Evolutionary conservation across 192 early-diverging fungal species (phyloP).

Genomic region (Backusella tuberculispora): DNA sequence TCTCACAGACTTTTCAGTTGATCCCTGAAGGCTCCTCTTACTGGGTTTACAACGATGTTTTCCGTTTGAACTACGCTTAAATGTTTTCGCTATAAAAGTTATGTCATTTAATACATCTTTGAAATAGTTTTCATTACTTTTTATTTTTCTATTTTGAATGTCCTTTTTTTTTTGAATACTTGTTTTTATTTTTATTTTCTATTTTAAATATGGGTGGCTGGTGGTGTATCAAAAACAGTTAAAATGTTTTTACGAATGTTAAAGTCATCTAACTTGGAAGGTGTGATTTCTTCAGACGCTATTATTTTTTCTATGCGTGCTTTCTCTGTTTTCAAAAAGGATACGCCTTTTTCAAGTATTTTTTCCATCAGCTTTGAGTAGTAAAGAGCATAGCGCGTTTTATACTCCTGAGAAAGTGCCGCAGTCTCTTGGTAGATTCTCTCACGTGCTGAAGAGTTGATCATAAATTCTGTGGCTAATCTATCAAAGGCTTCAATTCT

Average conservation of each 20-base stretch:
- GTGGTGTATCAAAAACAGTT: conserved; percentile 32
- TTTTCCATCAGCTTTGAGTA: conserved; percentile 95
- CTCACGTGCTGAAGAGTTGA: conserved; percentile 36
- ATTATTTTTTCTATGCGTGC: conserved; percentile 82
- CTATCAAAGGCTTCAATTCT: conserved; percentile 61
- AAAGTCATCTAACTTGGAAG: conserved; percentile 83
- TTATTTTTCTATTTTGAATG: neutral
- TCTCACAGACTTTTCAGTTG: conserved; percentile 89
- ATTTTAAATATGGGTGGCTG: neutral
- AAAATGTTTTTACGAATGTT: conserved; percentile 89
- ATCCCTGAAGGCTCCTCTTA: conserved; percentile 69
- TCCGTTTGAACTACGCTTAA: conserved; percentile 80
- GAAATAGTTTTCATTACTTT: neutral
- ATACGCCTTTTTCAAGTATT: conserved; percentile 61
- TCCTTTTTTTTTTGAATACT: neutral
- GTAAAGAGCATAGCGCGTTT: conserved; percentile 70
- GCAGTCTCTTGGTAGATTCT: conserved; percentile 37
- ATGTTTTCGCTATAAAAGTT: neutral
- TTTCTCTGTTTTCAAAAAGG: conserved; percentile 77
- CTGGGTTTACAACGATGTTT: conserved; percentile 89
- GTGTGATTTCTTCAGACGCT: conserved; percentile 64
- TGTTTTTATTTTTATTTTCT: neutral
- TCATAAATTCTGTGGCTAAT: conserved; percentile 63
- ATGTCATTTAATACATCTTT: neutral
- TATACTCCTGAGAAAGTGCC: conserved; percentile 44